Evolutionary conservation across 2,329 filamentous ascomycete species (phyloP).

Genomic region (Colletotrichum orbiculare): DNA sequence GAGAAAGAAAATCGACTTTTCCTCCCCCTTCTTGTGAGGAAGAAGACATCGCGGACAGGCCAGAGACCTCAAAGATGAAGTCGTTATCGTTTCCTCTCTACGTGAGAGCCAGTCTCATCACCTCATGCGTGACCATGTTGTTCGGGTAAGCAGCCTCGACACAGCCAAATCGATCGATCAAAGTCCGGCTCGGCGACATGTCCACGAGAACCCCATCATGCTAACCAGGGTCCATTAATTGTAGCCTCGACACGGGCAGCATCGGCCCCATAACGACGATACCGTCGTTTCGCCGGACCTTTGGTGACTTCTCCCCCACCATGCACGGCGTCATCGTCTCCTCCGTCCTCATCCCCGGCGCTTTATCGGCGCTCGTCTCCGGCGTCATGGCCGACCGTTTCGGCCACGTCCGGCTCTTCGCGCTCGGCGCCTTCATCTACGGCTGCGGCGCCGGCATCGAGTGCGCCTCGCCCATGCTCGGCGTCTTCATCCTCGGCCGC

Average conservation of each 20-base stretch:
- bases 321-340: slow-evolving; percentile 71
- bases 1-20: background rate
- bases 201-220: background rate
- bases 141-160: slow-evolving; percentile 42
- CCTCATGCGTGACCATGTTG: slow-evolving; percentile 46
- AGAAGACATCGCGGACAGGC: background rate
- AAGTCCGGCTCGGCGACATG: background rate
- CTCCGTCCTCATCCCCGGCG: slow-evolving; percentile 68
- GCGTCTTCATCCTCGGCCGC: slow-evolving; percentile 66
- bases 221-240: background rate
- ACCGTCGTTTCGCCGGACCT: slow-evolving; percentile 59
- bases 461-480: slow-evolving; percentile 49
- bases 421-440: slow-evolving; percentile 62
- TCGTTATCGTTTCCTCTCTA: slow-evolving; percentile 41
- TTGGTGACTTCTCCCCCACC: slow-evolving; percentile 64
- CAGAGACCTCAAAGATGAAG: background rate
- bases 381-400: slow-evolving; percentile 64
- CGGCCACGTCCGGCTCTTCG: slow-evolving; percentile 64
- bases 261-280: slow-evolving; percentile 71
- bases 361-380: slow-evolving; percentile 68
- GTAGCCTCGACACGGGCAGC: slow-evolving; percentile 56
- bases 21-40: background rate
- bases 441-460: slow-evolving; percentile 61
- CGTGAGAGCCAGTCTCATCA: slow-evolving; percentile 43
- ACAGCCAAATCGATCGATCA: background rate